phyloP scores from a whole-genome alignment of 75 land plant species.

The Larix kaempferi region DNA sequence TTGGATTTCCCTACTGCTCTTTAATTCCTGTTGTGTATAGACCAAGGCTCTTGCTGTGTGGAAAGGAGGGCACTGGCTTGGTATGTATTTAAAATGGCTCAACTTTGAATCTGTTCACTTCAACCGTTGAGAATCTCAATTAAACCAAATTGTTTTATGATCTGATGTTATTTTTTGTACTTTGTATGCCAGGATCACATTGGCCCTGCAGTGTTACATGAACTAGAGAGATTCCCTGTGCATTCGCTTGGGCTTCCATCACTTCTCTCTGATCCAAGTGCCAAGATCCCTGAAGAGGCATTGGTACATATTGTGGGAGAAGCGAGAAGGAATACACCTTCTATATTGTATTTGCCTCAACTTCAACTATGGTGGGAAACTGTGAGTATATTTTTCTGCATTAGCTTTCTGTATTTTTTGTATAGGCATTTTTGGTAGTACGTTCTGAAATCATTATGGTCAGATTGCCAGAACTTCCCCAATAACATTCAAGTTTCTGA shows the following conservation, averaged over 20 bases:
- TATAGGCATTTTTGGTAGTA: neutral
- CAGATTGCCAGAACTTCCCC: neutral
- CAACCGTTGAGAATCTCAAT: neutral
- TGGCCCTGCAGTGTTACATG: slow-evolving; percentile 95
- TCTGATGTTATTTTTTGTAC: slow-evolving; percentile 9
- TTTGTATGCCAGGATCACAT: slow-evolving; percentile 79
- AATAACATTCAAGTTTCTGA: slow-evolving; percentile 5
- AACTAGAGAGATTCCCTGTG: slow-evolving; percentile 97
- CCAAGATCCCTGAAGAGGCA: slow-evolving; percentile 96
- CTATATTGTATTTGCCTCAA: slow-evolving; percentile 86
- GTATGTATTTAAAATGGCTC: slow-evolving; percentile 34
- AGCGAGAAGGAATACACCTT: slow-evolving; percentile 89
- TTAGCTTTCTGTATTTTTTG: neutral
- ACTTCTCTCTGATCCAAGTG: slow-evolving; percentile 94
- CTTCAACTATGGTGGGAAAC: slow-evolving; percentile 99
- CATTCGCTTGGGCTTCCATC: slow-evolving; percentile 93
- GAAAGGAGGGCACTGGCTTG: slow-evolving; percentile 77
- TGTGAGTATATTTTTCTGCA: slow-evolving; percentile 30
- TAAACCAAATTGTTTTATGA: no score
- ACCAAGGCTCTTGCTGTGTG: slow-evolving; percentile 80
- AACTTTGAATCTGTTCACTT: neutral
- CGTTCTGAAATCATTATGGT: neutral
- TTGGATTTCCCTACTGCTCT: slow-evolving; percentile 60
- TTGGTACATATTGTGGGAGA: slow-evolving; percentile 95
- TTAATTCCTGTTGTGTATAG: slow-evolving; percentile 75